Base-by-base conservation (phyloP, 1,284 basidiomycete species). In the Sanghuangporus baumii region DNA sequence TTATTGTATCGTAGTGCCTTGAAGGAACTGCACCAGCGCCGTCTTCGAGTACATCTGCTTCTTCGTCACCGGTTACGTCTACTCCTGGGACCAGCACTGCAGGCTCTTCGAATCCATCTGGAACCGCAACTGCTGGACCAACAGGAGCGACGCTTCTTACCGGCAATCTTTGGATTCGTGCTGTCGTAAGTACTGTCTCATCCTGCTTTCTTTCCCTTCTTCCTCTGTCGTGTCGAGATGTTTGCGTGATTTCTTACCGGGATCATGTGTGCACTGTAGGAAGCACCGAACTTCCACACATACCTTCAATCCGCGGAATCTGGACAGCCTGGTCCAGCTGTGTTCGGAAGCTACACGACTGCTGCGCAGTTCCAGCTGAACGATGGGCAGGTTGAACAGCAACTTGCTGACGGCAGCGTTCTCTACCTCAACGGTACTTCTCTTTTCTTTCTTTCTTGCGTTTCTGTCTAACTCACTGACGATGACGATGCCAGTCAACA, bases 221-320 rank as follows among this genome's bases (percentile, higher is more conserved):
- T n/a, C 16, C 37, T 23, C 20, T 38, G 6, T 43, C 16, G 20
- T 55, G 8, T n/a, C 37, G 11, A 23, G 14, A n/a, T 38, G 54
- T n/a, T 9, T 34, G 31, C 26, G 47, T 51, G 56, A 1, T 16
- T 31, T 48, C 26, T 31, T 31, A 31, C 26, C 26, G 5, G 26
- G 26, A 31, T 31, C 26, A 5, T 31, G 26, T 40, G 18, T 56
- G 12, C 5, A 52, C 36, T 20, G 8, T 66, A 83, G 79, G 81
- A 79, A 72, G 82, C 79, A 65, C 84, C 85, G 16, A 83, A 85
- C 72, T 86, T 86, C 79, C 85, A 86, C 72, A 77, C 85, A 67
- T 86, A 87, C 72, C 79, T 87, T 50, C 80, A 79, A 60, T 83
- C 83, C 20, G 76, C 81, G 67, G 74, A 75, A 0, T 69, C 72